Evolutionary conservation across 2,329 filamentous ascomycete genomes (phyloP), one percentile per base, ranked within the genome.

Genomic region (Apiospora koreana): DNA sequence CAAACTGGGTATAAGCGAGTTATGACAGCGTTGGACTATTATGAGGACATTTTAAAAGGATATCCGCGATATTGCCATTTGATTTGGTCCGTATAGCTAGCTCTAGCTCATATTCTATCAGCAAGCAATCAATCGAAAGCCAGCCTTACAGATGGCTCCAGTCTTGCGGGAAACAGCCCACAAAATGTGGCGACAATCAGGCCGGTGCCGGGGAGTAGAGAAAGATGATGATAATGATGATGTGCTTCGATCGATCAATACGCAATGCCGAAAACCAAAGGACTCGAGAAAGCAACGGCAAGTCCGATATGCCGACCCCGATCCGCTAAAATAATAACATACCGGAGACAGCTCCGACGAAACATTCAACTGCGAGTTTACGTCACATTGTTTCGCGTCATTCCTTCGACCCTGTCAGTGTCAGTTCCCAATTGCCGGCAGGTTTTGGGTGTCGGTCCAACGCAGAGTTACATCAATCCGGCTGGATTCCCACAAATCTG

Each of bases 361-460:
- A 62, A 62, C 54, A 38, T n/a, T 35, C 16, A 16, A 3, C 7
- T 43, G 28, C 50, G 28, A 8, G 16, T 58, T 38, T 62, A 62
- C 54, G 54, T 62, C 54, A 62, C 54, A 38, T 38, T 18, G 54
- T 62, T 62, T 62, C 54, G n/a, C 7, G 50, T 31, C 31, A 46
- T 46, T 21, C n/a, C 50, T 35, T 14, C 25, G 1, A 21, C 28
- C 28, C n/a, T n/a, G n/a, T n/a, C n/a, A n/a, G n/a, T 54, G 48
- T 21, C 50, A 58, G 28, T 28, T 50, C 48, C 50, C 50, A 58
- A 58, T 58, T 58, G 50, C 50, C 50, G 50, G 50, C 50, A 58
- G 50, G 50, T 35, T 31, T 58, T 21, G 14, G 12, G 50, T 21
- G 50, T 31, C 25, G 50, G 50, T 35, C 28, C 50, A 58, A 58